A percentile compares a stretch with the other conserved stretches of the same genome.
Evolutionary conservation across 2,329 filamentous ascomycete species (phyloP).

Genomic region (Fusarium circinatum): DNA sequence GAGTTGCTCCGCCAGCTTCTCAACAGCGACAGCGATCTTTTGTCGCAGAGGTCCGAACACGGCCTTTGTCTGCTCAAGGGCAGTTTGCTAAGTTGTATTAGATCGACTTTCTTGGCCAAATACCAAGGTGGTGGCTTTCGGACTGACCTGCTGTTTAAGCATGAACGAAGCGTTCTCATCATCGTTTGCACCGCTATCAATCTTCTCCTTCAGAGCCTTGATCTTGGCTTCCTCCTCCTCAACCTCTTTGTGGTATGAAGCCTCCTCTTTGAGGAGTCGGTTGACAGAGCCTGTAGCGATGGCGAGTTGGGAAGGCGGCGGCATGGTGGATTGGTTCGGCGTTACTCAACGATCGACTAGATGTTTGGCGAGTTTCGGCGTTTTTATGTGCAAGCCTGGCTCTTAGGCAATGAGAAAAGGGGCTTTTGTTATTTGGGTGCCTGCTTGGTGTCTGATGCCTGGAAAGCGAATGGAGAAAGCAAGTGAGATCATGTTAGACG

Average conservation of each 20-base stretch:
- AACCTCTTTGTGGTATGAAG: constrained; percentile 89
- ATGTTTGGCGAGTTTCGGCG: neutral
- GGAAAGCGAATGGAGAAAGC: constrained; percentile 21
- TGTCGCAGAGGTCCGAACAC: constrained; percentile 78
- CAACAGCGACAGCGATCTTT: constrained; percentile 77
- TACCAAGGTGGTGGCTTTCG: neutral
- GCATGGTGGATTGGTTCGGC: constrained; percentile 63
- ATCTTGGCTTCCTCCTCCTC: constrained; percentile 78
- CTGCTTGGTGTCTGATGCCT: constrained; percentile 35
- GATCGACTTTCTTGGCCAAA: constrained; percentile 1
- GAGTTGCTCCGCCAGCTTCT: constrained; percentile 79
- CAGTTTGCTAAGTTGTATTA: constrained; percentile 68
- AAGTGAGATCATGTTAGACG: constrained; percentile 45
- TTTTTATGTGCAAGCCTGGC: neutral
- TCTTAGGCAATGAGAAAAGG: neutral
- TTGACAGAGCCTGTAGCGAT: constrained; percentile 83
- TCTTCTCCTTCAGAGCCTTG: constrained; percentile 71
- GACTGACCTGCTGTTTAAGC: constrained; percentile 84
- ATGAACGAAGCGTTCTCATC: constrained; percentile 81
- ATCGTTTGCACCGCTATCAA: constrained; percentile 59
- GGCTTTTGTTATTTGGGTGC: constrained; percentile 23
- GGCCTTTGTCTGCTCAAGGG: constrained; percentile 86
- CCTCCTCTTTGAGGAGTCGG: constrained; percentile 91
- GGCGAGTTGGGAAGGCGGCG: constrained; percentile 77
- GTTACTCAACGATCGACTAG: neutral